A percentile compares a stretch with the other conserved stretches of the same genome.
Evolutionary conservation across 495 filamentous ascomycete genomes (phyloP).

Genomic region (Hamigera avellanea): DNA sequence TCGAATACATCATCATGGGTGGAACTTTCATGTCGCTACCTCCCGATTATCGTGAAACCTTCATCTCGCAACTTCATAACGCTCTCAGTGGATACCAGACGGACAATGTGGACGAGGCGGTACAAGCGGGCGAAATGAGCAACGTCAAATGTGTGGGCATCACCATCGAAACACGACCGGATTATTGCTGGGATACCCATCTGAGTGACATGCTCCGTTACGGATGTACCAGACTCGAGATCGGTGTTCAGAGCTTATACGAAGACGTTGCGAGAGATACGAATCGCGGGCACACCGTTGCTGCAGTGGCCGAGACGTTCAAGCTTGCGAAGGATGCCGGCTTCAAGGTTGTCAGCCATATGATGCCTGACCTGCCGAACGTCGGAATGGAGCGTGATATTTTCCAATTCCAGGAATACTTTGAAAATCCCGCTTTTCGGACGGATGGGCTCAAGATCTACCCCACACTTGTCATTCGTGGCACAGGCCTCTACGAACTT

Average conservation of each 20-base stretch:
- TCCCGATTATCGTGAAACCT: slow-evolving; percentile 76
- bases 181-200: slow-evolving; percentile 91
- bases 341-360: slow-evolving; percentile 97
- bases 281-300: slow-evolving; percentile 93
- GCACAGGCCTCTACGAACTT: slow-evolving; percentile 91
- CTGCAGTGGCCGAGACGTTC: slow-evolving; percentile 89
- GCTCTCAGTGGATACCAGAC: slow-evolving; percentile 89
- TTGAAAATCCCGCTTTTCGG: slow-evolving; percentile 89
- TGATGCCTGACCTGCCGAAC: slow-evolving; percentile 99
- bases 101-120: slow-evolving; percentile 87
- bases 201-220: slow-evolving; percentile 90
- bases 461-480: slow-evolving; percentile 92
- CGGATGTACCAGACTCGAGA: slow-evolving; percentile 87
- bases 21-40: slow-evolving; percentile 97
- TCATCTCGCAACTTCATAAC: slow-evolving; percentile 93
- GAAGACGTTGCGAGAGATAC: slow-evolving; percentile 98
- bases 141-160: slow-evolving; percentile 96
- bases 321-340: slow-evolving; percentile 91
- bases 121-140: slow-evolving; percentile 82
- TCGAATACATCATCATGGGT: slow-evolving; percentile 99
- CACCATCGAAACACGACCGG: slow-evolving; percentile 92
- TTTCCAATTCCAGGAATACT: slow-evolving; percentile 95
- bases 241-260: slow-evolving; percentile 93
- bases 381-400: slow-evolving; percentile 97
- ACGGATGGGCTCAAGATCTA: slow-evolving; percentile 99